Evolutionary conservation across 2,329 filamentous ascomycete genomes (phyloP).

Genomic region (Tolypocladium cylindrosporum): DNA sequence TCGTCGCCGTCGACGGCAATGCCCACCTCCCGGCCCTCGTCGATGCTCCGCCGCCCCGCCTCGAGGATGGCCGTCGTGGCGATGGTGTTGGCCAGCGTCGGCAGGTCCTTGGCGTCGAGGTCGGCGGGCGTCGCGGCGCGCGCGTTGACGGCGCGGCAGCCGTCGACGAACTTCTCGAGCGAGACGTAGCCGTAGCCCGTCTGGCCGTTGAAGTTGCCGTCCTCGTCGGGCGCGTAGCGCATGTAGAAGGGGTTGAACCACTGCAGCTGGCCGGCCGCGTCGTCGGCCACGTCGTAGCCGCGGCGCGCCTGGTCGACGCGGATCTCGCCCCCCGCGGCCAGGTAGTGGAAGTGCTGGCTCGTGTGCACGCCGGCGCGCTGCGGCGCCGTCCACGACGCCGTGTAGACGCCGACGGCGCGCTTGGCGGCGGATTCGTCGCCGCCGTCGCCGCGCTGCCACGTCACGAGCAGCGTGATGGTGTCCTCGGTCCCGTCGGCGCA

Average conservation of each 20-base stretch:
- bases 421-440: constrained; percentile 56
- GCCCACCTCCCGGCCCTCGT: constrained; percentile 68
- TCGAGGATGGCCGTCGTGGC: constrained; percentile 87
- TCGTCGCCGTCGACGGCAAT: constrained; percentile 56
- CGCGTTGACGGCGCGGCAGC: constrained; percentile 67
- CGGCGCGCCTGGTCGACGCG: constrained; percentile 88
- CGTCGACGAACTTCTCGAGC: constrained; percentile 93
- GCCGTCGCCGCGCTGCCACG: constrained; percentile 69
- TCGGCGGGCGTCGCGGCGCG: constrained; percentile 62
- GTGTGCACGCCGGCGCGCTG: constrained; percentile 91
- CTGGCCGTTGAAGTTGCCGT: constrained; percentile 88
- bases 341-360: constrained; percentile 95
- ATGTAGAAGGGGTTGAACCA: constrained; percentile 97
- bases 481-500: constrained; percentile 79
- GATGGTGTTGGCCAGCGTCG: constrained; percentile 80
- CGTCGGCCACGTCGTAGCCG: constrained; percentile 89
- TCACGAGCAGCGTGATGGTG: constrained; percentile 82
- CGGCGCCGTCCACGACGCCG: constrained; percentile 88
- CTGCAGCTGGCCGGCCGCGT: constrained; percentile 56
- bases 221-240: constrained; percentile 88
- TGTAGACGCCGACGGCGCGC: constrained; percentile 80
- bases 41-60: constrained; percentile 73
- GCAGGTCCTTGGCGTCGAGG: constrained; percentile 70
- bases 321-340: constrained; percentile 75
- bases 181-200: constrained; percentile 88